phyloP scores from a whole-genome alignment of 2,329 filamentous ascomycete species.

The Diaporthe citrichinensis region DNA sequence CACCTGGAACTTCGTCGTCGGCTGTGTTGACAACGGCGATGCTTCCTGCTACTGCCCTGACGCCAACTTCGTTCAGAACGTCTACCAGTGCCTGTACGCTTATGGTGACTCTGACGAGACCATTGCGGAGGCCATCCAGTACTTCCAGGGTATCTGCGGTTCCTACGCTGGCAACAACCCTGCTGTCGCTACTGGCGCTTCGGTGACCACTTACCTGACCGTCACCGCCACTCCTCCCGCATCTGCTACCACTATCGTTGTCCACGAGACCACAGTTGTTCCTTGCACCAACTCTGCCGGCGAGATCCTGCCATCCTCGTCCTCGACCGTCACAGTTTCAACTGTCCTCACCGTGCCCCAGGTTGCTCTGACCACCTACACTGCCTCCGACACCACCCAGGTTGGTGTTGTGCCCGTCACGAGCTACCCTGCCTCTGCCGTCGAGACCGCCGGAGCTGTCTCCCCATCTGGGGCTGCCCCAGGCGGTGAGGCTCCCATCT shows the following conservation, averaged over 20 bases:
- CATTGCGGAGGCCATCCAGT: conserved; percentile 80
- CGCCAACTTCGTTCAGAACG: conserved; percentile 79
- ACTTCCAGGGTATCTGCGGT: conserved; percentile 94
- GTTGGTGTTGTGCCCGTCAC: conserved; percentile 60
- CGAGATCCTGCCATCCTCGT: conserved; percentile 56
- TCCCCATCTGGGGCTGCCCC: conserved; percentile 45
- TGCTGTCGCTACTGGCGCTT: conserved; percentile 83
- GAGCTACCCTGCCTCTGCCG: conserved; percentile 48
- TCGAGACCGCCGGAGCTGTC: conserved; percentile 44
- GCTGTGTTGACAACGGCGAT: conserved; percentile 87
- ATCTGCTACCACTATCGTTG: conserved; percentile 61
- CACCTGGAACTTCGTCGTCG: conserved; percentile 83
- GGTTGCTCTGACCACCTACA: conserved; percentile 62
- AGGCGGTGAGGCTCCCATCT: conserved; percentile 44
- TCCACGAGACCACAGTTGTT: conserved; percentile 66
- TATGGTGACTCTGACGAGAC: conserved; percentile 78
- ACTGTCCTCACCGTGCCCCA: conserved; percentile 67
- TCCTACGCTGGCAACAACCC: conserved; percentile 82
- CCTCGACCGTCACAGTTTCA: conserved; percentile 44
- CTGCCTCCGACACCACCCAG: conserved; percentile 47
- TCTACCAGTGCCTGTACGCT: conserved; percentile 86
- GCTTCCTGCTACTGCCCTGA: conserved; percentile 89
- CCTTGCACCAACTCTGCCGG: conserved; percentile 63
- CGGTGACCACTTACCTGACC: conserved; percentile 72
- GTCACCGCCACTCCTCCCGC: conserved; percentile 60